Evolutionary conservation across 2,329 filamentous ascomycete genomes (phyloP).

Genomic region (Volutella citrinella): DNA sequence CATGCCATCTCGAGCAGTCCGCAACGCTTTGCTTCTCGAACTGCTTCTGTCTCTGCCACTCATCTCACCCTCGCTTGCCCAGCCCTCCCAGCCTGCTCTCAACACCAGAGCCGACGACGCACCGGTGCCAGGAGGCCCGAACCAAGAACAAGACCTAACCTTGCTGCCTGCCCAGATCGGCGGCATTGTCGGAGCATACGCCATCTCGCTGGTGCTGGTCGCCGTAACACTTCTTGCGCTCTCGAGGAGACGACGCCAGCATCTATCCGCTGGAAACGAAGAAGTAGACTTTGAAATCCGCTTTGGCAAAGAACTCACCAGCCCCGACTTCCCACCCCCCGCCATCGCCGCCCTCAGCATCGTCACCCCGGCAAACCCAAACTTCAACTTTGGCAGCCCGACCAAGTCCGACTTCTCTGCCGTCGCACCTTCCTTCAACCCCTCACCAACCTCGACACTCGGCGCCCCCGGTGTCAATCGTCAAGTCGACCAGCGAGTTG

Average conservation of each 20-base stretch:
- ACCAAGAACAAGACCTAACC: too few relatives aligned
- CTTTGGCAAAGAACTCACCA: slow-evolving; percentile 18
- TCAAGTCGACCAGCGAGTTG: slow-evolving; percentile 73
- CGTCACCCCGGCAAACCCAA: slow-evolving; percentile 18
- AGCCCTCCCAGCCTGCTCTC: slow-evolving; percentile 41
- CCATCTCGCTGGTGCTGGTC: slow-evolving; percentile 71
- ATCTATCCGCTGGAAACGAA: slow-evolving; percentile 50
- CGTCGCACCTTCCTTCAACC: slow-evolving; percentile 41
- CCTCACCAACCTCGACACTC: slow-evolving; percentile 45
- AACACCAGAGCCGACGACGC: slow-evolving; percentile 60
- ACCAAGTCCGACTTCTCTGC: slow-evolving; percentile 31
- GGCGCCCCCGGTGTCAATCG: slow-evolving; percentile 58
- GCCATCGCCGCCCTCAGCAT: slow-evolving; percentile 13
- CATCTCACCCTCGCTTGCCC: slow-evolving; percentile 28
- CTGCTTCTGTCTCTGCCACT: slow-evolving; percentile 26
- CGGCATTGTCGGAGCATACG: slow-evolving; percentile 80
- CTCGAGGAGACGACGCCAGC: slow-evolving; percentile 52
- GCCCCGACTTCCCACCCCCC: slow-evolving; percentile 19
- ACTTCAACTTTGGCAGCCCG: slow-evolving; percentile 47
- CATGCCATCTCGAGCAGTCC: slow-evolving; percentile 36
- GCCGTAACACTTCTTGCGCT: slow-evolving; percentile 63
- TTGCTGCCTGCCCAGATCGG: slow-evolving; percentile 80
- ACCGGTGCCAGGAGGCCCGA: too few relatives aligned
- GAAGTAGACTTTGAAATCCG: slow-evolving; percentile 41
- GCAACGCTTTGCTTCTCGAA: slow-evolving; percentile 24